phyloP scores from a whole-genome alignment of 225 moss, liverwort and hornwort genomes.

The Pseudoscleropodium purum region DNA sequence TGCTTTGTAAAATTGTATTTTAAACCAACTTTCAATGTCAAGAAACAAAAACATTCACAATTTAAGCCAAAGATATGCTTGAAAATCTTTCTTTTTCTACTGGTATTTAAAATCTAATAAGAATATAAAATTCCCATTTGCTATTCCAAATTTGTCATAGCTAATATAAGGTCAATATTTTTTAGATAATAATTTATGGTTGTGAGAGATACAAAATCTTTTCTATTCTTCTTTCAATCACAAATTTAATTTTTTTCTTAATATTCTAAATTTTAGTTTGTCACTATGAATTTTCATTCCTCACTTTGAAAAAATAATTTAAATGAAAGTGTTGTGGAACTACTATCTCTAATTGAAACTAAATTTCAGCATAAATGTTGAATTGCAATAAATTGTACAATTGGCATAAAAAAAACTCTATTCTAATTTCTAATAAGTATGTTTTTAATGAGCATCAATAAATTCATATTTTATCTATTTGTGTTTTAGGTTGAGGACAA shows the following conservation, averaged over 20 bases:
- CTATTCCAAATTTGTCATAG: neutral
- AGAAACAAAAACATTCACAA: neutral
- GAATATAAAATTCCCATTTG: too few relatives aligned
- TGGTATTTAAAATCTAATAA: too few relatives aligned
- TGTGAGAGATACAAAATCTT: rapidly evolving
- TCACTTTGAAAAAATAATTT: neutral
- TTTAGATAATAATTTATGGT: neutral
- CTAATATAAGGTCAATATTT: rapidly evolving
- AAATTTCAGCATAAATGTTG: too few relatives aligned
- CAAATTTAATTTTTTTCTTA: too few relatives aligned
- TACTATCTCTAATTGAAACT: too few relatives aligned
- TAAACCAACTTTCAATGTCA: rapidly evolving
- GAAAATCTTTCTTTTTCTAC: too few relatives aligned
- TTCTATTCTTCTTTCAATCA: rapidly evolving
- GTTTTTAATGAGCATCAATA: neutral
- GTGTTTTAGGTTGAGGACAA: neutral
- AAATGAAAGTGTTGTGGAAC: rapidly evolving
- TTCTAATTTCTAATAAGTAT: too few relatives aligned
- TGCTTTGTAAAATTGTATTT: neutral
- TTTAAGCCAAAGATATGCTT: too few relatives aligned
- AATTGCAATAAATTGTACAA: neutral
- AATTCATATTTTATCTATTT: neutral
- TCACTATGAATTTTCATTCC: neutral
- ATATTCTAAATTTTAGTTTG: neutral
- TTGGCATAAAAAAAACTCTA: neutral